phyloP scores from a whole-genome alignment of 2,329 filamentous ascomycete species.

The Fusarium secorum region DNA sequence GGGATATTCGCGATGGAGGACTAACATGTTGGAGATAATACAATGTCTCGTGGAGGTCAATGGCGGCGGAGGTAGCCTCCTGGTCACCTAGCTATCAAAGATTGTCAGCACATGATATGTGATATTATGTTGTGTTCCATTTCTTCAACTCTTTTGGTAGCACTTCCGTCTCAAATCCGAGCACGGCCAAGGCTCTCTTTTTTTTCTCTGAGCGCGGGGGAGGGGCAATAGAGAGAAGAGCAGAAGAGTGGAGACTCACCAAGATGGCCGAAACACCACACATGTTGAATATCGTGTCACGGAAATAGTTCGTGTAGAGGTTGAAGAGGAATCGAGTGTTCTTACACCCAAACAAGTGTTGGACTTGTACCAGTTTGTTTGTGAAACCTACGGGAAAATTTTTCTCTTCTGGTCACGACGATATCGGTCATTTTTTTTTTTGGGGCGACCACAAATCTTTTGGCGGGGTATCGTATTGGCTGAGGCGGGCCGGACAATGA shows the following conservation, averaged over 20 bases:
- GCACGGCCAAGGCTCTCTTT: conserved; percentile 22
- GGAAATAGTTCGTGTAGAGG: background rate
- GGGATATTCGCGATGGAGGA: conserved; percentile 5
- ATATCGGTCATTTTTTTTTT: conserved; percentile 32
- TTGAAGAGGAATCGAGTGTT: conserved; percentile 8
- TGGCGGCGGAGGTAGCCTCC: conserved; percentile 57
- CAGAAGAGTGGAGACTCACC: conserved; percentile 17
- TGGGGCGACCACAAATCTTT: conserved; percentile 25
- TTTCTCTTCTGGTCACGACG: conserved; percentile 23
- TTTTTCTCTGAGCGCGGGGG: conserved; percentile 19
- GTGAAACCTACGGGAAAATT: conserved; percentile 21
- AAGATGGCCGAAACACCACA: conserved; percentile 36
- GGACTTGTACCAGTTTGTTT: conserved; percentile 13
- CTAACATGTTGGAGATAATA: conserved; percentile 69
- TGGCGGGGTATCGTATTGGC: conserved; percentile 26
- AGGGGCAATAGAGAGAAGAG: conserved; percentile 16
- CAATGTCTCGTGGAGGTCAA: conserved; percentile 75
- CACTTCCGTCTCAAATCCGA: conserved; percentile 25
- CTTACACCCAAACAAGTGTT: conserved; percentile 12
- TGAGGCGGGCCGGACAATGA: conserved; percentile 23
- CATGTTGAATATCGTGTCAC: conserved; percentile 26
- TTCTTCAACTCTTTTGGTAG: conserved; percentile 14
- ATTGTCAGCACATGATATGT: conserved; percentile 6
- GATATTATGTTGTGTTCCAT: background rate
- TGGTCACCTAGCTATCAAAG: conserved; percentile 44